phyloP scores from a whole-genome alignment of 495 filamentous ascomycete species.

The Lasiosphaeriaceae sp. region DNA sequence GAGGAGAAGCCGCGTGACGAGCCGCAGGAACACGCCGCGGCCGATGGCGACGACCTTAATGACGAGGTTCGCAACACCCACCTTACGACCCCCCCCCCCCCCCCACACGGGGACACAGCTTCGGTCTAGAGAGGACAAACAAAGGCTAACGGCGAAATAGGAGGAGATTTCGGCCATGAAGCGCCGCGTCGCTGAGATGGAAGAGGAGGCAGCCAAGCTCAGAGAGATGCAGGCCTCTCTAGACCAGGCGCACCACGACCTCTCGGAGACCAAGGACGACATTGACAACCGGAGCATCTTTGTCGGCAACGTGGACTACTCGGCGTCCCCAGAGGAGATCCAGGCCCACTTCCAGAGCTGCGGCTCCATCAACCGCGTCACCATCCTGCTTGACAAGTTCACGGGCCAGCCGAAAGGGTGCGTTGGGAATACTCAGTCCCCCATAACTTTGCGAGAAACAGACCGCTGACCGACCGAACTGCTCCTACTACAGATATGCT shows the following conservation, averaged over 20 bases:
- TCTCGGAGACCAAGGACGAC: conserved; percentile 92
- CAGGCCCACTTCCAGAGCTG: conserved; percentile 98
- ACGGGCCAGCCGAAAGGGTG: conserved; percentile 98
- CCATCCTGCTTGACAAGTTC: conserved; percentile 96
- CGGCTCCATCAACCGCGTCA: conserved; percentile 96
- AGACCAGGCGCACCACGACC: conserved; percentile 76
- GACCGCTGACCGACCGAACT: conserved; percentile 2
- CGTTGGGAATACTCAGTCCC: conserved; percentile 28
- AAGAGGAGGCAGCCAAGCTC: conserved; percentile 93
- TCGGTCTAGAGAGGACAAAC: not conserved
- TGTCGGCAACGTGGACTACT: conserved; percentile 98
- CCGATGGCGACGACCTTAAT: conserved; percentile 37
- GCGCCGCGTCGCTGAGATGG: conserved; percentile 96
- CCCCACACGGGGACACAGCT: not conserved
- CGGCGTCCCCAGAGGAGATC: conserved; percentile 95
- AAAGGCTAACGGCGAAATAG: conserved; percentile 25
- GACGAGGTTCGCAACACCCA: conserved; percentile 37
- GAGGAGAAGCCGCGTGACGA: conserved; percentile 29
- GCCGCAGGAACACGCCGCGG: conserved; percentile 18
- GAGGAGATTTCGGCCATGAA: conserved; percentile 98
- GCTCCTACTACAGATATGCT: conserved; percentile 67
- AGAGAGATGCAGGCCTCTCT: conserved; percentile 92
- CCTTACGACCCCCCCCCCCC: not conserved
- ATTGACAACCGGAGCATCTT: conserved; percentile 95
- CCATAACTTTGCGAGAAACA: not conserved